Percentiles rank a stretch among this genome's conserved stretches.
Conservation (phyloP, 176 grass and related monocot genomes). For the Saccharum spontaneum region DNA sequence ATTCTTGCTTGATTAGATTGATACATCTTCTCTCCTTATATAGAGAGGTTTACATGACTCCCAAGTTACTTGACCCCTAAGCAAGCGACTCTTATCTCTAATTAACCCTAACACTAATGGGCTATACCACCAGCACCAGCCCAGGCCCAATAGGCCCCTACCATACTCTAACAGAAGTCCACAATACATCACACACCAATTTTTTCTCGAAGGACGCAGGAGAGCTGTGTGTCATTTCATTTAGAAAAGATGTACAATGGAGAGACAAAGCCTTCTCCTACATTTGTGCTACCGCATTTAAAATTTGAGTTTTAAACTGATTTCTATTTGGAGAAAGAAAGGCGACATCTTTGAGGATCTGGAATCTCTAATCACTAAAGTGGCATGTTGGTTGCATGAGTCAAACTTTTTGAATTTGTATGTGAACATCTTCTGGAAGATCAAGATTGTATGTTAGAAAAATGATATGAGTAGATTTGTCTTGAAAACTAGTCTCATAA, state of each 20-base stretch:
- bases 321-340: background rate
- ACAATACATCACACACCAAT: background rate
- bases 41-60: too few species aligned
- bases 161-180: background rate
- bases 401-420: background rate
- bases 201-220: background rate
- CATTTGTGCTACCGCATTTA: background rate
- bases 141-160: too few species aligned
- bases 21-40: too few species aligned
- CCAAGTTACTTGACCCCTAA: too few species aligned
- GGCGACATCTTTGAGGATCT: background rate
- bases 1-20: too few species aligned
- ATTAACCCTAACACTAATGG: too few species aligned
- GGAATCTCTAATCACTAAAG: background rate
- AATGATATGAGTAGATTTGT: background rate
- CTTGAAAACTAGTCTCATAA: background rate
- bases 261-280: background rate
- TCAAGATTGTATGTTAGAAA: background rate
- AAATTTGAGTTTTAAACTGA: background rate
- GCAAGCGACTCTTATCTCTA: too few species aligned
- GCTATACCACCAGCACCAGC: too few species aligned
- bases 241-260: background rate
- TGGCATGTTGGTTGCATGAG: background rate
- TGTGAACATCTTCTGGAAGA: background rate
- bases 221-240: background rate